Evolutionary conservation across 2,329 filamentous ascomycete species (phyloP).

Genomic region (Sporothrix globosa): DNA sequence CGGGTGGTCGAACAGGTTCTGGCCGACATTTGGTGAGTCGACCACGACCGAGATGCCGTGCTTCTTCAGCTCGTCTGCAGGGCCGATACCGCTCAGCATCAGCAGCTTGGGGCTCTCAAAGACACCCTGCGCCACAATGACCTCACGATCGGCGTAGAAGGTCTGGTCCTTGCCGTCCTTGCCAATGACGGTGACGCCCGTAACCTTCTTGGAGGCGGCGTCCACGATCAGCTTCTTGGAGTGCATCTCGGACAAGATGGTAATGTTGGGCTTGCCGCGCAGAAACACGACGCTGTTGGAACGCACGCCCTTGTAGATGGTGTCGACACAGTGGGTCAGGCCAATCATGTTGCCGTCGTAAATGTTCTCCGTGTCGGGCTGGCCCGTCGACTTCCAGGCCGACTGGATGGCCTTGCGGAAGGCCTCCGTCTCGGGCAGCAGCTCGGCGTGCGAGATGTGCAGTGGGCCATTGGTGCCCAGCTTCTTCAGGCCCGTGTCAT

Average conservation of each 20-base stretch:
- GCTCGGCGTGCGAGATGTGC: constrained; percentile 57
- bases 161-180: constrained; percentile 48
- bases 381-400: constrained; percentile 59
- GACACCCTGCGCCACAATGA: constrained; percentile 55
- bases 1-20: constrained; percentile 66
- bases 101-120: constrained; percentile 68
- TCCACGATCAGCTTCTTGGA: constrained; percentile 58
- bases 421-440: constrained; percentile 54
- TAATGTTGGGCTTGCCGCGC: constrained; percentile 58
- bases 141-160: constrained; percentile 53
- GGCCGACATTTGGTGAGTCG: constrained; percentile 65
- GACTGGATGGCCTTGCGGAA: constrained; percentile 56
- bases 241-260: constrained; percentile 51
- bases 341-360: constrained; percentile 60
- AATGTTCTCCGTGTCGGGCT: constrained; percentile 56
- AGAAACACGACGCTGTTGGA: constrained; percentile 57
- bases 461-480: constrained; percentile 58
- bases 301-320: constrained; percentile 61
- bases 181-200: constrained; percentile 54
- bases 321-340: constrained; percentile 57
- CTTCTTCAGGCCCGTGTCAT: constrained; percentile 51
- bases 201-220: constrained; percentile 42
- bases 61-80: constrained; percentile 53
- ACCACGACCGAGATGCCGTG: constrained; percentile 58
- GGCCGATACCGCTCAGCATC: constrained; percentile 67